Evolutionary conservation across 441 rosid species (phyloP), one percentile per base, ranked within the genome.

Genomic region (Adansonia rubrostipa): DNA sequence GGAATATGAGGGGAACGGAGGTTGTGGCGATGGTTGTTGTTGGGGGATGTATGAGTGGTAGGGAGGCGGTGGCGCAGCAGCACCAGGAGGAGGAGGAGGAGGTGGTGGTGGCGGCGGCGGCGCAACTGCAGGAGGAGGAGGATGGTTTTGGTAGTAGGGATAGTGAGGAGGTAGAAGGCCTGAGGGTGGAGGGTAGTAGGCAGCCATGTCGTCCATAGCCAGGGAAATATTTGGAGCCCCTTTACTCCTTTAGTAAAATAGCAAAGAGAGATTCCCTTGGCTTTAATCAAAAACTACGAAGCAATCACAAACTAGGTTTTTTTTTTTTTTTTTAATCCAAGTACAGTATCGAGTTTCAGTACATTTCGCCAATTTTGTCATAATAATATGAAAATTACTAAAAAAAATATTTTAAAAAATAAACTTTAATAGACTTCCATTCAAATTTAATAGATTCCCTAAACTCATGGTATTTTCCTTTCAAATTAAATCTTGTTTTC

Each of bases 171-270:
- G 76, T 28, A 17, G 64, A 72, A 53, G 64, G n/a, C 64, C 76
- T 56, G 64, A 56, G n/a, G 75, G 51, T 3, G 83, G 93, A 14
- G 85, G 88, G 82, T 89, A 88, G 81, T 85, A 85, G 9, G 89
- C 86, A 44, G 92, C 82, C 85, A 85, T 78, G 79, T 83, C 83
- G 73, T 83, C 88, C 86, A 83, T 83, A 72, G 50, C 75, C n/a
- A n/a, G 15, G 4, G 10, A 70, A 28, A 0, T 13, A 48, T 68
- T 19, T 44, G 36, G 45, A 11, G 9, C 40, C 5, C 40, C 40
- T 14, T 47, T 1, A 19, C 40, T 0, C 40, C 40, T 14, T 47
- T 1, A 19, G 28, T 53, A 15, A n/a, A 71, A 53, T 7, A 19
- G 48, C 62, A 53, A 8, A 24, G 11, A 48, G 70, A 36, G 9